Percentiles rank a stretch among this genome's conserved stretches.
phyloP scores from a whole-genome alignment of 164 flowering plant genomes.

The Annona squamosa region DNA sequence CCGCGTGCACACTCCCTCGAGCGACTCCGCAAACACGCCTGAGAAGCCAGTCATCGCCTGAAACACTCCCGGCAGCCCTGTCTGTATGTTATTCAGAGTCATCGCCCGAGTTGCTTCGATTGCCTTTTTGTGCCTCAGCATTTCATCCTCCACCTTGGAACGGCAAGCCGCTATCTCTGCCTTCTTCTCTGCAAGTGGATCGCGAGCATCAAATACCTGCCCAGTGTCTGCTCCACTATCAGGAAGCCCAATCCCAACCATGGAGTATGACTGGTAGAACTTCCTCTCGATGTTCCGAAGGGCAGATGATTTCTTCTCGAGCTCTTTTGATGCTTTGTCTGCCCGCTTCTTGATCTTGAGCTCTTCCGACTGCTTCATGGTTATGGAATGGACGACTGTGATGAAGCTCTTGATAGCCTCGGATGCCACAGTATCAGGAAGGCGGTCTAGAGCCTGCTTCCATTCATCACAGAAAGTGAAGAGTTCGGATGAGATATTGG shows the following conservation, averaged over 20 bases:
- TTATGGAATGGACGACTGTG: slow-evolving; percentile 72
- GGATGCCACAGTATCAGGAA: slow-evolving; percentile 94
- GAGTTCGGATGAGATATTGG: slow-evolving; percentile 16
- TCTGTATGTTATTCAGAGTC: slow-evolving; percentile 89
- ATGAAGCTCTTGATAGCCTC: slow-evolving; percentile 93
- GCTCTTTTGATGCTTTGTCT: slow-evolving; percentile 67
- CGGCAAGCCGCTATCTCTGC: slow-evolving; percentile 64
- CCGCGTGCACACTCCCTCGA: slow-evolving; percentile 57
- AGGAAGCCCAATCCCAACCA: slow-evolving; percentile 77
- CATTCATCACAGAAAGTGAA: slow-evolving; percentile 77
- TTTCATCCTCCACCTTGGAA: slow-evolving; percentile 86
- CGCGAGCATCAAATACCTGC: slow-evolving; percentile 68
- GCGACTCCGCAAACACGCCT: slow-evolving; percentile 52
- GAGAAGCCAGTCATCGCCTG: slow-evolving; percentile 92
- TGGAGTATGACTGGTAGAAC: slow-evolving; percentile 77
- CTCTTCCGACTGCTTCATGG: slow-evolving; percentile 71
- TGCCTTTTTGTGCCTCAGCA: slow-evolving; percentile 72
- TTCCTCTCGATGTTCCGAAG: slow-evolving; percentile 74
- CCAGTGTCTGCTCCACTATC: slow-evolving; percentile 46
- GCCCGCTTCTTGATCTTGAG: slow-evolving; percentile 63
- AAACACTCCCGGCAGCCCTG: slow-evolving; percentile 94
- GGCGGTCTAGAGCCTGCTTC: slow-evolving; percentile 84
- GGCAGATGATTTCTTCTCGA: slow-evolving; percentile 74
- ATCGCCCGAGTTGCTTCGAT: slow-evolving; percentile 92
- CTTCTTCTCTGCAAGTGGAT: slow-evolving; percentile 89